These are phyloP conservation scores for Pyrenophora graminea DNA, from an alignment of 2,329 filamentous ascomycete species.

Conservation along the genomic window DNA sequence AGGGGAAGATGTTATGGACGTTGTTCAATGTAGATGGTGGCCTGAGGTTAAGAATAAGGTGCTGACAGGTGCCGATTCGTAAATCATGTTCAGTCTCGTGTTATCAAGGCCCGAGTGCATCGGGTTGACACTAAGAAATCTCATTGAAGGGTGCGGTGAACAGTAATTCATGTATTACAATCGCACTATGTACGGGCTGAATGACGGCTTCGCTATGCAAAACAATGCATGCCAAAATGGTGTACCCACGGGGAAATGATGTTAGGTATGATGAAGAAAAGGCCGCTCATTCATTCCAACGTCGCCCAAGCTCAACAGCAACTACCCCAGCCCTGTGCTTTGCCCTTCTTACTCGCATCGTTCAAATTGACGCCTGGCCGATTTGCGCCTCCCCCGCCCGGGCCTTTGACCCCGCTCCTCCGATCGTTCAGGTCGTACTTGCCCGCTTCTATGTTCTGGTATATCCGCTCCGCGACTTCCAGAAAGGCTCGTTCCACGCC, in stretches of 20 bases:
- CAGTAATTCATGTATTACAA: slow-evolving; percentile 1
- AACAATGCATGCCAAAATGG: background rate
- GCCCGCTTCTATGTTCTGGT: slow-evolving; percentile 93
- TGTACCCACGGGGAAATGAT: background rate
- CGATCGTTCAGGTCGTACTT: slow-evolving; percentile 94
- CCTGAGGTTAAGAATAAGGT: too few relatives aligned
- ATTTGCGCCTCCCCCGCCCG: slow-evolving; percentile 52
- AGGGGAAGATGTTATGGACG: too few relatives aligned
- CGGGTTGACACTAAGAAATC: too few relatives aligned
- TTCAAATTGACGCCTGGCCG: slow-evolving; percentile 51
- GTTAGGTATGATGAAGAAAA: too few relatives aligned
- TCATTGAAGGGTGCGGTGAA: too few relatives aligned
- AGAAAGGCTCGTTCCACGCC: slow-evolving; percentile 93
- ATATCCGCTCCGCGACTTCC: slow-evolving; percentile 92
- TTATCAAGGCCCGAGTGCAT: too few relatives aligned
- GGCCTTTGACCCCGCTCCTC: slow-evolving; percentile 84
- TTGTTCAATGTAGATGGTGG: too few relatives aligned
- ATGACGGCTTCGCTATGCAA: background rate
- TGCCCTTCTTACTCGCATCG: slow-evolving; percentile 43
- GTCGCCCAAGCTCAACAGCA: slow-evolving; percentile 30
- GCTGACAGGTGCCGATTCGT: too few relatives aligned
- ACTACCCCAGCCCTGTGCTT: slow-evolving; percentile 40
- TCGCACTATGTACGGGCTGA: slow-evolving; percentile 1
- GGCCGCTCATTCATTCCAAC: too few relatives aligned
- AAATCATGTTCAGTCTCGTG: too few relatives aligned